These are phyloP conservation scores for Seminavis robusta DNA, from an alignment of 108 stramenopile species.

Conservation along the genomic window DNA sequence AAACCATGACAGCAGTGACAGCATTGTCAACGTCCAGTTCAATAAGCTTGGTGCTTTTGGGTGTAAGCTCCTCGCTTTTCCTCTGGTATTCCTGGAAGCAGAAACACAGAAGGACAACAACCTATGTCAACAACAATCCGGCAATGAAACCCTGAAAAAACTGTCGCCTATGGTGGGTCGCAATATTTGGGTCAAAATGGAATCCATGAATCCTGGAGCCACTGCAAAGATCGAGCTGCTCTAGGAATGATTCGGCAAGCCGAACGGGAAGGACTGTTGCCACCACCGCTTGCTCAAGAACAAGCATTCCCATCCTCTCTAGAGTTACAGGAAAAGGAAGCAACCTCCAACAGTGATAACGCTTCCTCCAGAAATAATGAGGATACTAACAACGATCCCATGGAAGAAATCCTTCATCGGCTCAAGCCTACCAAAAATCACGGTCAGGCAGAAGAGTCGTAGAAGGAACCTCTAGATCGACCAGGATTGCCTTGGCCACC, in stretches of 20 bases:
- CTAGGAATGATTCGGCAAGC: constrained; percentile 77
- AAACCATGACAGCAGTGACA: too few relatives aligned
- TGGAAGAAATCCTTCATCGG: too few relatives aligned
- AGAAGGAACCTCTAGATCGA: constrained; percentile 97
- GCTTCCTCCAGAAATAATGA: not conserved
- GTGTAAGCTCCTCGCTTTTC: too few relatives aligned
- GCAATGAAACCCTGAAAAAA: too few relatives aligned
- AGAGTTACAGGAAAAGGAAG: too few relatives aligned
- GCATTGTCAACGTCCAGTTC: too few relatives aligned
- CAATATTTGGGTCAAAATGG: constrained; percentile 77
- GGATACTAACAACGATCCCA: too few relatives aligned
- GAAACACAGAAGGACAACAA: too few relatives aligned
- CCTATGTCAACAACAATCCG: too few relatives aligned
- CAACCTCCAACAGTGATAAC: constrained; percentile 1
- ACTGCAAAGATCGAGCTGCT: constrained; percentile 94
- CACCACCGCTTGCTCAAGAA: constrained; percentile 26
- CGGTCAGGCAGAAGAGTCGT: constrained; percentile 79
- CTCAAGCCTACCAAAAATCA: constrained; percentile 5
- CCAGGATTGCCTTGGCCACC: constrained; percentile 90
- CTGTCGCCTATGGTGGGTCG: constrained; percentile 33
- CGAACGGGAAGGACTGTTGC: constrained; percentile 57
- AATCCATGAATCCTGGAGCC: constrained; percentile 81
- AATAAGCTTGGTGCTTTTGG: too few relatives aligned
- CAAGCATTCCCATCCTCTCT: too few relatives aligned
- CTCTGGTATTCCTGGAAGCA: too few relatives aligned